Evolutionary conservation across 108 stramenopile species (phyloP).

Genomic region (Cyclostephanos invisitatus): DNA sequence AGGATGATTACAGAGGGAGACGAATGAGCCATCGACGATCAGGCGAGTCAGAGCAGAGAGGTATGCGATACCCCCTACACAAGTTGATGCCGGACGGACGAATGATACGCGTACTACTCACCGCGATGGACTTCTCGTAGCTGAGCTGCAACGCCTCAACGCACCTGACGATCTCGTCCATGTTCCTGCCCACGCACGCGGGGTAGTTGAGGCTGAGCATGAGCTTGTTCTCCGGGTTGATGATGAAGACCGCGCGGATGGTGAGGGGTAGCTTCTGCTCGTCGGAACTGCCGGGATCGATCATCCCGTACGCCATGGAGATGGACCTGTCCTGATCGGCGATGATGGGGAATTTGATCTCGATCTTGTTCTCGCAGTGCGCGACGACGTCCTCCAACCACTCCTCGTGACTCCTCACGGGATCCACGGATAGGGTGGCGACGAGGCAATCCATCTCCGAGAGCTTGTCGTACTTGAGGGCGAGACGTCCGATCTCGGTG

Average conservation of each 20-base stretch:
- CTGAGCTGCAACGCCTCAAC: slow-evolving; percentile 71
- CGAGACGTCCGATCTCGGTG: slow-evolving; percentile 82
- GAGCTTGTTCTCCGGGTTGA: slow-evolving; percentile 81
- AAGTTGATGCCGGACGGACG: neutral
- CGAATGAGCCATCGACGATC: neutral
- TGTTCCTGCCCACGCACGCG: slow-evolving; percentile 80
- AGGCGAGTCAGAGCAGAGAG: too few species aligned
- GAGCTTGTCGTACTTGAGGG: slow-evolving; percentile 64
- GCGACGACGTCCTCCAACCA: slow-evolving; percentile 80
- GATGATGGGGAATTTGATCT: slow-evolving; percentile 80
- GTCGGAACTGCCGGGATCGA: slow-evolving; percentile 61
- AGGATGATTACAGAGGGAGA: neutral
- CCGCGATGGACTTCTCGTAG: slow-evolving; percentile 60
- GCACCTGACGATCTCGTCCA: slow-evolving; percentile 82
- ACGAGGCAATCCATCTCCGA: slow-evolving; percentile 60
- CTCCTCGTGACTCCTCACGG: slow-evolving; percentile 72
- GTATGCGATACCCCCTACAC: too few species aligned
- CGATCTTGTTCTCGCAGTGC: slow-evolving; percentile 68
- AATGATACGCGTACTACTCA: neutral
- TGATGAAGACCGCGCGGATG: slow-evolving; percentile 79
- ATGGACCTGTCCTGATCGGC: slow-evolving; percentile 76
- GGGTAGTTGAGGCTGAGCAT: slow-evolving; percentile 85
- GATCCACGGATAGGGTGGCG: slow-evolving; percentile 70
- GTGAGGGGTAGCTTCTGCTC: slow-evolving; percentile 68
- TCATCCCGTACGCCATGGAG: slow-evolving; percentile 67